Conservation (phyloP, 2,329 filamentous ascomycete species). For the Sphaerulina vaccinii region DNA sequence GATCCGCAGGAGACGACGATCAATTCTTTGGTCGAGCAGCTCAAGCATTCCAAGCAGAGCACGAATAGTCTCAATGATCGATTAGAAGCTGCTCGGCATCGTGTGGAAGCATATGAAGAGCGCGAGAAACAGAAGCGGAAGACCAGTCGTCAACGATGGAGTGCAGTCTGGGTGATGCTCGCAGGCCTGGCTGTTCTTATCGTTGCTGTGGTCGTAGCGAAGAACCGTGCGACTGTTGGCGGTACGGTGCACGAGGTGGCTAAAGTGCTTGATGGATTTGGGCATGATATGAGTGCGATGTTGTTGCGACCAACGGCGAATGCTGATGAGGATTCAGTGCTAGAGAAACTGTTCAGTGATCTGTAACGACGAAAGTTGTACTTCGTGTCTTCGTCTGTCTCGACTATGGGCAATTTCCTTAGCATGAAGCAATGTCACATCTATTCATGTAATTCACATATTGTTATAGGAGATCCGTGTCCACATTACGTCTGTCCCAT, state of each 20-base stretch:
- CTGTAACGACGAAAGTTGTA: too few species aligned
- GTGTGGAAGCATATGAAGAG: slow-evolving; percentile 67
- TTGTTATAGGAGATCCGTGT: too few species aligned
- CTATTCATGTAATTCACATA: too few species aligned
- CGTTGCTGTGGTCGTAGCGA: slow-evolving; percentile 29
- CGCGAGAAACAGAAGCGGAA: slow-evolving; percentile 68
- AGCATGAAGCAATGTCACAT: too few species aligned
- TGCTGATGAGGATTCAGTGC: slow-evolving; percentile 30
- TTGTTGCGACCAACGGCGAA: slow-evolving; percentile 23
- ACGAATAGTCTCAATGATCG: slow-evolving; percentile 61
- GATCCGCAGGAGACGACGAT: slow-evolving; percentile 65
- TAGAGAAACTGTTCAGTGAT: slow-evolving; percentile 34
- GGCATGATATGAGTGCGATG: slow-evolving; percentile 23
- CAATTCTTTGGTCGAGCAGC: slow-evolving; percentile 59
- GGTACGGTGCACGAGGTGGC: slow-evolving; percentile 24
- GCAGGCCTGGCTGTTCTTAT: slow-evolving; percentile 28
- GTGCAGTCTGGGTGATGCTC: slow-evolving; percentile 31
- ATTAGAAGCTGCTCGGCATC: slow-evolving; percentile 62
- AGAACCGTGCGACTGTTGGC: slow-evolving; percentile 28
- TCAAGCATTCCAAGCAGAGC: slow-evolving; percentile 59
- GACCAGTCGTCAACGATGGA: slow-evolving; percentile 45
- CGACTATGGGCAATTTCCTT: too few species aligned
- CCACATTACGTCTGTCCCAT: too few species aligned
- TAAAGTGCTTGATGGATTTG: slow-evolving; percentile 23
- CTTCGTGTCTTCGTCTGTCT: too few species aligned